phyloP scores from a whole-genome alignment of 768 basidiomycete species.

The Lactifluus echinatus region DNA sequence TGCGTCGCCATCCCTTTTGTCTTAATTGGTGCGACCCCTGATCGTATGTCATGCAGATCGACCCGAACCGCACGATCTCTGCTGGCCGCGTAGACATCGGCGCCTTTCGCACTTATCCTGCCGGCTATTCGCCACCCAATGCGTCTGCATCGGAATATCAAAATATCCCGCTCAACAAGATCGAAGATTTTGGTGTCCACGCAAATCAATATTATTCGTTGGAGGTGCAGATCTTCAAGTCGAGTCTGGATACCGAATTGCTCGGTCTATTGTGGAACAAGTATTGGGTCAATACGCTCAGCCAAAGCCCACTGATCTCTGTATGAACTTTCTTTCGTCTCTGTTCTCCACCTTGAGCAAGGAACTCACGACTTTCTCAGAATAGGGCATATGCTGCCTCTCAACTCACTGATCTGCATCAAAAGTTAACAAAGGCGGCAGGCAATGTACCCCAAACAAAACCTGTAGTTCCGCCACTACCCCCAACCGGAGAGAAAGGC shows the following conservation, averaged over 20 bases:
- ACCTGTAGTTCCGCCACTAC: conserved; percentile 37
- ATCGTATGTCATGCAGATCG: conserved; percentile 49
- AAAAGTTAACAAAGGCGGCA: conserved; percentile 77
- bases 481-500: conserved; percentile 42
- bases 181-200: conserved; percentile 99
- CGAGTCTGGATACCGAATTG: conserved; percentile 76
- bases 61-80: conserved; percentile 96
- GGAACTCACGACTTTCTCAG: conserved; percentile 34
- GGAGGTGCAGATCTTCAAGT: conserved; percentile 94
- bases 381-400: conserved; percentile 92
- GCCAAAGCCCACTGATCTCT: conserved; percentile 86
- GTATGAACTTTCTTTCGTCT: conserved; percentile 37
- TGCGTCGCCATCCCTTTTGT: conserved; percentile 32
- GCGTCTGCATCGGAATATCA: conserved; percentile 78
- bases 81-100: conserved; percentile 99
- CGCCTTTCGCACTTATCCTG: conserved; percentile 96
- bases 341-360: not conserved
- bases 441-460: conserved; percentile 48
- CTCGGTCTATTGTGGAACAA: conserved; percentile 96
- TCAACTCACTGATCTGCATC: conserved; percentile 81
- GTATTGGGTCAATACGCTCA: conserved; percentile 97
- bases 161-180: conserved; percentile 92
- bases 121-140: conserved; percentile 80
- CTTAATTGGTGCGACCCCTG: not conserved
- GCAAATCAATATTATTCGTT: conserved; percentile 93